Evolutionary conservation across 345 rosid species (phyloP).

Genomic region (Gossypium raimondii): DNA sequence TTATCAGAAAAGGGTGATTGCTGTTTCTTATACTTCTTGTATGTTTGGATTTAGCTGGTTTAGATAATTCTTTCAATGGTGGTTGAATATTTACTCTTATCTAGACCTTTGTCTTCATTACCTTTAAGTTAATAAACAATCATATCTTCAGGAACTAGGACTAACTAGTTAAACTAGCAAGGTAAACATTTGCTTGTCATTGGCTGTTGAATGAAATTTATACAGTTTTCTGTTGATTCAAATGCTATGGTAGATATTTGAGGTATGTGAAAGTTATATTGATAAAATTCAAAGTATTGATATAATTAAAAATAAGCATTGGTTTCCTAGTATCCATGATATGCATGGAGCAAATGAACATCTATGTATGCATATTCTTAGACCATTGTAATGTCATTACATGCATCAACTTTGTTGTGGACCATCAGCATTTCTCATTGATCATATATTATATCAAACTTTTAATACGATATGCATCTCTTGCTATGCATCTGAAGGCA

Average conservation of each 20-base stretch:
- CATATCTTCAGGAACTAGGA: not conserved
- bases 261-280: not conserved
- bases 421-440: conserved; percentile 14
- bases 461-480: conserved; percentile 25
- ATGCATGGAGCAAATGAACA: conserved; percentile 3
- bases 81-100: not conserved
- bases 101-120: not conserved
- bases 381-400: not conserved
- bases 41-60: not conserved
- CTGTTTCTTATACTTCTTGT: not conserved
- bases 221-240: not conserved
- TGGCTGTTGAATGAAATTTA: not conserved
- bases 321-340: not conserved
- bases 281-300: not conserved
- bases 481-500: conserved; percentile 18
- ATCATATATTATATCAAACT: conserved; percentile 3
- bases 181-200: too few relatives aligned
- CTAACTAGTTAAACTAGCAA: too few relatives aligned
- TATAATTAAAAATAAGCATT: not conserved
- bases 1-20: not conserved
- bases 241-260: not conserved
- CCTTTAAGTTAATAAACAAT: not conserved
- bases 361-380: not conserved
- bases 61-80: not conserved
- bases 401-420: conserved; percentile 18